These are phyloP conservation scores for Rhizopus arrhizus DNA, from an alignment of 371 early-diverging fungal genomes.

Conservation along the genomic window DNA sequence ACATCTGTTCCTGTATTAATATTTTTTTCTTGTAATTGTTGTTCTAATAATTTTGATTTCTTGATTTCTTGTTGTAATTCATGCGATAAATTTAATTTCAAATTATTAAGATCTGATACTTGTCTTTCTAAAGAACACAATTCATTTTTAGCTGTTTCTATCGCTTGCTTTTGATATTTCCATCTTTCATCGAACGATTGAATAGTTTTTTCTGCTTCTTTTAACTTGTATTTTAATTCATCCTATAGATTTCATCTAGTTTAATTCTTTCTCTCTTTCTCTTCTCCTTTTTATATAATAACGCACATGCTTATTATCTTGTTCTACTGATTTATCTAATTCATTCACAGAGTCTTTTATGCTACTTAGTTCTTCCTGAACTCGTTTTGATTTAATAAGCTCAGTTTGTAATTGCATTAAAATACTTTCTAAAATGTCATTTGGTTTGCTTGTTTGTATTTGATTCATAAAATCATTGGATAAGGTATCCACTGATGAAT, in stretches of 20 bases:
- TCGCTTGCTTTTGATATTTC: conserved; percentile 22
- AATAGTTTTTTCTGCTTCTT: conserved; percentile 17
- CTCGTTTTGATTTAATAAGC: conserved; percentile 38
- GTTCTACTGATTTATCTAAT: conserved; percentile 25
- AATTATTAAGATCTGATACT: not conserved
- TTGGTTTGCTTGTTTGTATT: conserved; percentile 1
- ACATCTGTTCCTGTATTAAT: conserved; percentile 1
- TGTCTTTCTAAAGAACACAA: conserved; percentile 19
- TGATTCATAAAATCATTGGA: conserved; percentile 6
- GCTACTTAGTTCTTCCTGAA: conserved; percentile 34
- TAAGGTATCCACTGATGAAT: conserved; percentile 9
- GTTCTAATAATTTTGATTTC: conserved; percentile 11
- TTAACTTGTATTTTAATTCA: conserved; percentile 15
- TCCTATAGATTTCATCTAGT: conserved; percentile 7
- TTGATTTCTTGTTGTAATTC: conserved; percentile 12
- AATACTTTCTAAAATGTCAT: conserved; percentile 32
- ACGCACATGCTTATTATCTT: conserved; percentile 18
- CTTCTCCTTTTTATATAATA: not conserved
- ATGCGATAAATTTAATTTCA: conserved; percentile 2
- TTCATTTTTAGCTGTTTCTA: conserved; percentile 27
- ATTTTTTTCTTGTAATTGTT: conserved; percentile 4
- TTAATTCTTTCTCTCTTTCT: conserved; percentile 1
- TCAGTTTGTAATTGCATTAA: conserved; percentile 42
- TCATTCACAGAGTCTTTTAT: conserved; percentile 32
- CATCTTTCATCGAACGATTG: conserved; percentile 20